These are phyloP conservation scores for Luffa aegyptiaca DNA, from an alignment of 306 rosid species.

Conservation along the genomic window DNA sequence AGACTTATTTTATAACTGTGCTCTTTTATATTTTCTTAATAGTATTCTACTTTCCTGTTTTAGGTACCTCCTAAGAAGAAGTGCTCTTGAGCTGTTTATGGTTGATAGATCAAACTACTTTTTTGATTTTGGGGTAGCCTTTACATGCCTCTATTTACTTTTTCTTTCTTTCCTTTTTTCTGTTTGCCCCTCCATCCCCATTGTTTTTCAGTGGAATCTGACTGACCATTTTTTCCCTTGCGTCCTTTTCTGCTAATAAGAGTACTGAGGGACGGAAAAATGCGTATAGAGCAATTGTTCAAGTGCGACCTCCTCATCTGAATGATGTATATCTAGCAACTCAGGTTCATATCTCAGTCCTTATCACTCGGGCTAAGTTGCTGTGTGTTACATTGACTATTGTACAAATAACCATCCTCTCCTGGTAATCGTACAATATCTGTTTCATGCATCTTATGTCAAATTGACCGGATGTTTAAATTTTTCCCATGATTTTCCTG, in stretches of 20 bases:
- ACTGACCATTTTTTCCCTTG: background rate
- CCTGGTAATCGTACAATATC: background rate
- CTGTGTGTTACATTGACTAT: background rate
- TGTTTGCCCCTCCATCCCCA: background rate
- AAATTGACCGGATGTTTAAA: background rate
- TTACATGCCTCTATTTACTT: background rate
- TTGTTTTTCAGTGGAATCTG: background rate
- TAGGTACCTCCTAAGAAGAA: slow-evolving; percentile 94
- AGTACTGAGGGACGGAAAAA: slow-evolving; percentile 76
- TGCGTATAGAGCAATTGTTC: slow-evolving; percentile 93
- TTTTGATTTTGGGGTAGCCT: slow-evolving; percentile 89
- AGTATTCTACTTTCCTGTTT: background rate
- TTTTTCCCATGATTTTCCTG: background rate
- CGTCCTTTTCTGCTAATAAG: slow-evolving; percentile 27
- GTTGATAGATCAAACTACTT: slow-evolving; percentile 86
- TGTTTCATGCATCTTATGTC: background rate
- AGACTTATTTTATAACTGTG: background rate
- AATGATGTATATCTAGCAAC: slow-evolving; percentile 87
- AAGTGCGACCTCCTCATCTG: slow-evolving; percentile 75
- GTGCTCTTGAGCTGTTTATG: slow-evolving; percentile 94
- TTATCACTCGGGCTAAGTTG: background rate
- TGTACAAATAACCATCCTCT: background rate
- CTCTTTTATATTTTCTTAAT: background rate
- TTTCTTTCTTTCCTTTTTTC: background rate
- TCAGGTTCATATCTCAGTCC: slow-evolving; percentile 41